Base-by-base conservation (phyloP, 2,329 filamentous ascomycete species). In the Graphilbum ipis-grandicollis region DNA sequence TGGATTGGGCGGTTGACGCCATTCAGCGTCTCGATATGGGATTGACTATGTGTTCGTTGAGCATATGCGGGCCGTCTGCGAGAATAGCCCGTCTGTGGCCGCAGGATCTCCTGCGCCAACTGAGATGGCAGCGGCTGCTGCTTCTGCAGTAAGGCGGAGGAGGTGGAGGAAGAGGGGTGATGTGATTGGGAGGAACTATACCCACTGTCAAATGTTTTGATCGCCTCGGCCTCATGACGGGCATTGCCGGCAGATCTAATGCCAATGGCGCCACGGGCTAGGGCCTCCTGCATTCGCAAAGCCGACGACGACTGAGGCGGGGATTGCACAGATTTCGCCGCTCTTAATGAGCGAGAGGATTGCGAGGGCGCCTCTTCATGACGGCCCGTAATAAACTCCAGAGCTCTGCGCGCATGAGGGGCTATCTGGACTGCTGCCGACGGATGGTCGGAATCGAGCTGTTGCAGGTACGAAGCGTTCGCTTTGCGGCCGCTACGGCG, bases 81-180 rank as follows among this genome's bases (percentile, higher is more conserved):
- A 33, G 61, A 59, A 43, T 71, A 62, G 13, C 66, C 60, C 1
- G 67, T 71, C 41, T 70, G 66, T n/a, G 69, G 68, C 31, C 67
- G 62, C 44, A 53, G 39, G 19, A 54, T 51, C 39, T 38, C 32
- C 33, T 32, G 21, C 6, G 21, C 21, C 21, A 23, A 10, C 21
- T 23, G 21, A 10, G 21, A 23, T 10, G 21, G 21, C 21, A 10
- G 35, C 33, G 21, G 31, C 14, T 25, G 33, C 17, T 32, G 39
- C 37, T 37, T 35, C 26, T 37, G 33, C 17, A 22, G 19, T 9
- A 29, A 5, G 12, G 31, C 26, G 9, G 38, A 32, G 19, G 37
- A 23, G 21, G n/a, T n/a, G n/a, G 21, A 37, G 29, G 37, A 30
- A 21, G 53, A 52, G 7, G 17, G 19, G 12, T 21, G 7, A 21